Evolutionary conservation across 805 yeast genomes (phyloP).

Genomic region (Naumovozyma dairenensis): DNA sequence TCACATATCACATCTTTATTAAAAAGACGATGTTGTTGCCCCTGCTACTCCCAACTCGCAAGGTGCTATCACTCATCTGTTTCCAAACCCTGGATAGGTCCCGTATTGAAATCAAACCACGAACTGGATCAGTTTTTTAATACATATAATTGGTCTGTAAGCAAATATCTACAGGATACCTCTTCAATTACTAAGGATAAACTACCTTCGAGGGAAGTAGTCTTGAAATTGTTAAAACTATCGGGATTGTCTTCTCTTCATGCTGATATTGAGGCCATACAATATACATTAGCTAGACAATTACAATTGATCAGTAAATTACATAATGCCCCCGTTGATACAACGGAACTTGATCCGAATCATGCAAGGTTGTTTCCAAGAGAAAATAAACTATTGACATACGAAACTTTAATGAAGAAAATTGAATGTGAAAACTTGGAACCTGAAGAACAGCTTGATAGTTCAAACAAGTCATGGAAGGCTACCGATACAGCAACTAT

Average conservation of each 20-base stretch:
- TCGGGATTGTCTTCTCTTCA: conserved; percentile 37
- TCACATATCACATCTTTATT: too few species aligned
- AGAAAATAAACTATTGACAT: conserved; percentile 20
- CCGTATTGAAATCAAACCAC: too few species aligned
- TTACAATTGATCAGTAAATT: conserved; percentile 41
- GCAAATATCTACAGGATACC: too few species aligned
- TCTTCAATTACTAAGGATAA: too few species aligned
- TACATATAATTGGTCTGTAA: too few species aligned
- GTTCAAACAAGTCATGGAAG: conserved; percentile 34
- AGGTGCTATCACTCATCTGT: too few species aligned
- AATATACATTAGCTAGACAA: conserved; percentile 36
- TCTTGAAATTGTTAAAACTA: conserved; percentile 33
- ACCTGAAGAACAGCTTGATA: too few species aligned
- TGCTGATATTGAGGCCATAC: conserved; percentile 25
- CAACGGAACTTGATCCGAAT: background rate
- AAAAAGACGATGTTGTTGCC: too few species aligned
- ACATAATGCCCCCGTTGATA: conserved; percentile 22
- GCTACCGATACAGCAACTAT: conserved; percentile 29
- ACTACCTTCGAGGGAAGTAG: conserved; percentile 4
- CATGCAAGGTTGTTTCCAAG: conserved; percentile 26
- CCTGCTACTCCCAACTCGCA: too few species aligned
- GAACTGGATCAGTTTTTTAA: too few species aligned
- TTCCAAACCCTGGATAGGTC: too few species aligned
- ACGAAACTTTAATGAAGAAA: conserved; percentile 23
- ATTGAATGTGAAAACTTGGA: conserved; percentile 15